Evolutionary conservation across 257 asterid genomes (phyloP).

Genomic region (Coffea eugenioides): DNA sequence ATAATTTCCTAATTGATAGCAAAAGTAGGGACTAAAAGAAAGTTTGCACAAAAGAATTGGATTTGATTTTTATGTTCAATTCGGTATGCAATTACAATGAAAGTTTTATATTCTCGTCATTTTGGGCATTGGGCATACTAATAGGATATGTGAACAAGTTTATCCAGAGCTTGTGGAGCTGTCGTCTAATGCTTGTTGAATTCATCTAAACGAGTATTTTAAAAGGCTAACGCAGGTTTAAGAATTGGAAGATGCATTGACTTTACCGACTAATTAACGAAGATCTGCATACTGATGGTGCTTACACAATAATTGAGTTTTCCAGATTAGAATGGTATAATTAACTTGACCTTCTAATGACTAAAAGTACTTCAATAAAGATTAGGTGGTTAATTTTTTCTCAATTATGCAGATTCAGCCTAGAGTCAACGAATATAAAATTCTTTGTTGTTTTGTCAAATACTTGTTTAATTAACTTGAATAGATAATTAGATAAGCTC

Average conservation of each 20-base stretch:
- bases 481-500: background rate
- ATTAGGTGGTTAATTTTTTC: background rate
- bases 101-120: no score
- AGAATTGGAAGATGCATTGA: background rate
- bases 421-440: background rate
- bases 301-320: background rate
- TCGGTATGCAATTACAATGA: background rate
- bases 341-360: no score
- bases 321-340: background rate
- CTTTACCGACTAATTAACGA: background rate
- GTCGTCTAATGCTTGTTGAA: background rate
- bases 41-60: background rate
- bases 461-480: slow-evolving; percentile 1
- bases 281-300: background rate
- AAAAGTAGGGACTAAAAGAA: background rate
- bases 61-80: background rate
- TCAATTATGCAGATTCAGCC: background rate
- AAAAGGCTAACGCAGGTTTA: background rate
- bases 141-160: background rate
- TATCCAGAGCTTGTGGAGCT: background rate
- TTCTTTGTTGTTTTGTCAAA: background rate
- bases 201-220: background rate
- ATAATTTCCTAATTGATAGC: background rate
- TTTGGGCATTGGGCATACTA: background rate
- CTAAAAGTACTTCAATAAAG: background rate